Evolutionary conservation across 2,329 filamentous ascomycete genomes (phyloP).

Genomic region (Fusarium oxysporum): DNA sequence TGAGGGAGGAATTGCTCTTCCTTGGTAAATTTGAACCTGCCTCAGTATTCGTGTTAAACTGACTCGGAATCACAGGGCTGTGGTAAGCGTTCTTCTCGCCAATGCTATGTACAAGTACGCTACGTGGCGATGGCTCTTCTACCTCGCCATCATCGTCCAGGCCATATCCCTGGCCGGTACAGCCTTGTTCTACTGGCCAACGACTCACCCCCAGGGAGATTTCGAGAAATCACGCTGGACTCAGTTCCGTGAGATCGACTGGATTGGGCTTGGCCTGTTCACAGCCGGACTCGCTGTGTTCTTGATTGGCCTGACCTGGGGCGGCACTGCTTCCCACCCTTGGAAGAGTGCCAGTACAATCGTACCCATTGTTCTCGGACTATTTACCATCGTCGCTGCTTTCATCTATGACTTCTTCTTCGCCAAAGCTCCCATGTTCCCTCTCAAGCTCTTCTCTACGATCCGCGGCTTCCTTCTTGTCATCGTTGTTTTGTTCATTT

Average conservation of each 20-base stretch:
- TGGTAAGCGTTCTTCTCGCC: neutral
- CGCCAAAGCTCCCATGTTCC: slow-evolving; percentile 17
- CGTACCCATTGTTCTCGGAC: neutral
- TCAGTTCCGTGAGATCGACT: slow-evolving; percentile 23
- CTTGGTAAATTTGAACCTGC: neutral
- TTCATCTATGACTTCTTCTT: slow-evolving; percentile 12
- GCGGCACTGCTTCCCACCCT: neutral
- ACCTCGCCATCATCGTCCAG: slow-evolving; percentile 19
- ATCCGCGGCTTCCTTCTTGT: slow-evolving; percentile 9
- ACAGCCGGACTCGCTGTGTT: slow-evolving; percentile 3
- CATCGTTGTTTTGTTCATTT: slow-evolving; percentile 13
- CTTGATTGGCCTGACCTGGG: slow-evolving; percentile 19
- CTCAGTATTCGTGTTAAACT: too few species aligned
- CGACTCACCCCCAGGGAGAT: slow-evolving; percentile 8
- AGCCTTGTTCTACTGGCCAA: slow-evolving; percentile 24
- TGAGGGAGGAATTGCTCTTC: slow-evolving; percentile 11
- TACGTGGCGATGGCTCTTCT: slow-evolving; percentile 23
- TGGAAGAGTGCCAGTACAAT: slow-evolving; percentile 18
- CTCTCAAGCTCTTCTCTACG: neutral
- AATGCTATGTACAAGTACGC: slow-evolving; percentile 13
- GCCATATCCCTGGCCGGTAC: slow-evolving; percentile 11
- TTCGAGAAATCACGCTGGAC: slow-evolving; percentile 24
- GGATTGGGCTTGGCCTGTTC: slow-evolving; percentile 4
- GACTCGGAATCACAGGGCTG: neutral
- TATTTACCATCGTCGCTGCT: neutral